phyloP scores from a whole-genome alignment of 345 rosid genomes.

The Gossypium mustelinum region DNA sequence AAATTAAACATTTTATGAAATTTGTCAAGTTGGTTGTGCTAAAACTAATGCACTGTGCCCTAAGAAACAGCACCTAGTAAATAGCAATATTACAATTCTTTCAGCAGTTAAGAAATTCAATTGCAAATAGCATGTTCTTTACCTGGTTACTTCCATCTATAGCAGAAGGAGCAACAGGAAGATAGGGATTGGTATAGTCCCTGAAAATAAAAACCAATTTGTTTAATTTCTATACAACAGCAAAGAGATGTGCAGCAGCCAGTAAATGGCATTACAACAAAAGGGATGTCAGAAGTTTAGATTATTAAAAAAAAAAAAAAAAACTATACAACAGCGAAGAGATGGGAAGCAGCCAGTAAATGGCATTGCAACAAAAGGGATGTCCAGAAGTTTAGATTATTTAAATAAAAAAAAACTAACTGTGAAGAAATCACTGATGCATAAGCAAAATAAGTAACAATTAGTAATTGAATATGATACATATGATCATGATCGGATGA shows the following conservation, averaged over 20 bases:
- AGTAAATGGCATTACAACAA: background rate
- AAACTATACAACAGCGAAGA: background rate
- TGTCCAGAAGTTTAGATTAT: background rate
- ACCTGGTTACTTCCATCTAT: conserved; percentile 88
- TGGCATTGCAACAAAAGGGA: background rate
- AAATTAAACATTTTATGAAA: background rate
- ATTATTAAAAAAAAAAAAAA: background rate
- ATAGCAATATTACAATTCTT: background rate
- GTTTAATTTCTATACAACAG: conserved; percentile 4
- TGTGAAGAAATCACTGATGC: background rate
- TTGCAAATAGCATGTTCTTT: conserved; percentile 4
- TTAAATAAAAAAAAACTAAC: background rate
- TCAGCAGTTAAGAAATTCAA: background rate
- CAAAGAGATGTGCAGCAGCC: background rate
- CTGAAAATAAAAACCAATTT: conserved; percentile 30
- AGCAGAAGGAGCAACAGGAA: conserved; percentile 97
- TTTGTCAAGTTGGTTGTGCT: background rate
- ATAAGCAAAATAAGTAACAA: background rate
- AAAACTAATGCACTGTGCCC: background rate
- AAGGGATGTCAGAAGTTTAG: background rate
- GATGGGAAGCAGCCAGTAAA: background rate
- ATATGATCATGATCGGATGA: conserved; percentile 1
- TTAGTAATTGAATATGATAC: background rate
- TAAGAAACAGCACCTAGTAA: background rate
- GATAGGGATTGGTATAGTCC: conserved; percentile 94